phyloP scores from a whole-genome alignment of 176 grass and related monocot genomes.

The Puya raimondii region DNA sequence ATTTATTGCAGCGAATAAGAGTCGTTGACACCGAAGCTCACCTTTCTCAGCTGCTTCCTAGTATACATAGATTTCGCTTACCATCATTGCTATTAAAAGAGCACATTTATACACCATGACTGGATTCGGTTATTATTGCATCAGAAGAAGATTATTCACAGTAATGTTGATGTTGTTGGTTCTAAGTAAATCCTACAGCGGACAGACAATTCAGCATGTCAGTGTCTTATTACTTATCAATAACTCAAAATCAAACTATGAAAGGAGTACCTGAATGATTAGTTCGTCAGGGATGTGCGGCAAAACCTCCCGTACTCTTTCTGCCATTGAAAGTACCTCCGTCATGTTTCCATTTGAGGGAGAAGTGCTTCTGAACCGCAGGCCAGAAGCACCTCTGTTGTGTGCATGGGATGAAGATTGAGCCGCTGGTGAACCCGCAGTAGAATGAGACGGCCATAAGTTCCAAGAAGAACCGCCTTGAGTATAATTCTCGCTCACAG shows the following conservation, averaged over 20 bases:
- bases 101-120: conserved; percentile 26
- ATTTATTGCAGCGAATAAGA: conserved; percentile 37
- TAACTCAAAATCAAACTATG: background rate
- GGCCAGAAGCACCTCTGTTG: conserved; percentile 38
- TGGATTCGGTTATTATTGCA: conserved; percentile 41
- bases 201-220: conserved; percentile 6
- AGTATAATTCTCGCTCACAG: conserved; percentile 61
- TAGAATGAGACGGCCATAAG: conserved; percentile 38
- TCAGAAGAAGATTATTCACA: conserved; percentile 99
- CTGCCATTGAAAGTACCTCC: conserved; percentile 61
- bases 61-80: conserved; percentile 43
- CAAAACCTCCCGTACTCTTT: conserved; percentile 91
- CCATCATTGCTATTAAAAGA: conserved; percentile 28
- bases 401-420: conserved; percentile 43
- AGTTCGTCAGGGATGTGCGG: conserved; percentile 82
- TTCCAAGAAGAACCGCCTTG: conserved; percentile 52
- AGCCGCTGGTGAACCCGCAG: conserved; percentile 34
- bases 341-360: conserved; percentile 42
- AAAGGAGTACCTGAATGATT: conserved; percentile 72
- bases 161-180: conserved; percentile 95
- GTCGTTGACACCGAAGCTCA: conserved; percentile 23
- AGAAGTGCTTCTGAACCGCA: conserved; percentile 10
- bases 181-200: conserved; percentile 80
- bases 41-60: conserved; percentile 17
- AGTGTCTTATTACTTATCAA: conserved; percentile 8